Base-by-base conservation (phyloP, 495 filamentous ascomycete genomes). In the Sordaria brevicollis region DNA sequence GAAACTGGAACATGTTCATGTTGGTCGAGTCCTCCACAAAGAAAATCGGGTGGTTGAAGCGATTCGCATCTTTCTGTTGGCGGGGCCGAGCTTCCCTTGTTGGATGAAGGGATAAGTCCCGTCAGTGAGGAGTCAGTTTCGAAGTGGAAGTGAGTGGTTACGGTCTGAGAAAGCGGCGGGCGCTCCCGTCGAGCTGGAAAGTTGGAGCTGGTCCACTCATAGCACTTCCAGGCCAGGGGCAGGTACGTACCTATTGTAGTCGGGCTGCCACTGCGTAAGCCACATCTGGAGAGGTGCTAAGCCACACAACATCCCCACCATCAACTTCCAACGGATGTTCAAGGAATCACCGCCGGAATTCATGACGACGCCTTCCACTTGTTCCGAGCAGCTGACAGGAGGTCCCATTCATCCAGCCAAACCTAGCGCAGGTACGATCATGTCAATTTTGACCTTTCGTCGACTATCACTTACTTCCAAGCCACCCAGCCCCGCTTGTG, bases 21-120 rank as follows among this genome's bases (percentile, higher is more conserved):
- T 54, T 54, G 19, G 43, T 54, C 43, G 19, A 54, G 21, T 57
- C 21, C 49, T 29, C 21, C 21, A 54, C 10, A 29, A 15, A 29
- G 43, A 73, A 70, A 70, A 67, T 68, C 65, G 54, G 75, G 73
- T 71, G 75, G 75, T 75, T 75, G 73, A 75, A 25, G 54, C 25
- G 29, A 25, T 57, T 31, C 49, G 21, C 21, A 21, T 4, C 41
- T 43, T 19, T 19, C 21, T 25, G 43, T 54, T 54, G 43, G 43
- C 43, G 43, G 19, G 19, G 43, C 43, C 43, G 43, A 54, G 43
- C 43, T 54, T 29, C 43, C 21, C 25, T 57, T 31, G 49, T 57
- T 57, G 5, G 1, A 29, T 29, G 19, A 54, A 54, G 43, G 43
- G 43, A 54, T 25, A n/a, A n/a, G n/a, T n/a, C n/a, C n/a, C n/a